Evolutionary conservation across 1,284 basidiomycete species (phyloP).

Genomic region (Ceratobasidium sp.): DNA sequence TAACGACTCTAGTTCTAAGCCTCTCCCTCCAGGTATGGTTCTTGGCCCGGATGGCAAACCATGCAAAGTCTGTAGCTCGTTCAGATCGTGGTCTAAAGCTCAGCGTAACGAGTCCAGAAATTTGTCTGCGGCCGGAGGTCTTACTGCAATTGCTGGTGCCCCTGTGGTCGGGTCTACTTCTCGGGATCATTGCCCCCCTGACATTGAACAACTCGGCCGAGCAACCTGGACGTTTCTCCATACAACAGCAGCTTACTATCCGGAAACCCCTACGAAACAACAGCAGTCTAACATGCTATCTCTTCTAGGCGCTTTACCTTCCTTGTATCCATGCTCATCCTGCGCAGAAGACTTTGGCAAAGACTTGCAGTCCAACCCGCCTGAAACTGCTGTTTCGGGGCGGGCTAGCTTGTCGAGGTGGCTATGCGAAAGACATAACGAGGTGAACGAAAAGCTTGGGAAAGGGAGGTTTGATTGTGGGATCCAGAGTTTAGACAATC

Average conservation of each 20-base stretch:
- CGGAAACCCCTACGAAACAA: conserved; percentile 72
- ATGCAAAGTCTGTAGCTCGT: conserved; percentile 89
- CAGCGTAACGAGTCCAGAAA: neutral
- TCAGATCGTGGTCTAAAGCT: conserved; percentile 74
- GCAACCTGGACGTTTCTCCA: conserved; percentile 97
- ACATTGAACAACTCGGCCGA: conserved; percentile 85
- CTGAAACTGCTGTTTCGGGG: conserved; percentile 69
- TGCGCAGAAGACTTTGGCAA: conserved; percentile 85
- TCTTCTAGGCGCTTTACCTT: conserved; percentile 78
- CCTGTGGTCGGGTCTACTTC: conserved; percentile 53
- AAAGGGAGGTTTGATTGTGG: conserved; percentile 84
- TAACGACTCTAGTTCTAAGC: conserved; percentile 17
- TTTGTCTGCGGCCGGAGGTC: conserved; percentile 14
- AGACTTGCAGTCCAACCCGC: conserved; percentile 71
- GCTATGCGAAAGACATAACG: conserved; percentile 92
- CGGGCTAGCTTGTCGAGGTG: conserved; percentile 77
- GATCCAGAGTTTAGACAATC: conserved; percentile 72
- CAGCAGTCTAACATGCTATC: conserved; percentile 84
- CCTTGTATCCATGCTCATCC: conserved; percentile 85
- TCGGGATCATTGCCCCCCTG: conserved; percentile 81
- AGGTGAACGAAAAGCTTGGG: conserved; percentile 86
- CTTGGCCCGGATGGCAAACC: conserved; percentile 92
- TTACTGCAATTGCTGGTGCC: conserved; percentile 46
- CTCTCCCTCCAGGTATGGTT: conserved; percentile 78
- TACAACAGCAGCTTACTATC: conserved; percentile 92